Base-by-base conservation (phyloP, 805 yeast species). In the Nakazawaea populi region DNA sequence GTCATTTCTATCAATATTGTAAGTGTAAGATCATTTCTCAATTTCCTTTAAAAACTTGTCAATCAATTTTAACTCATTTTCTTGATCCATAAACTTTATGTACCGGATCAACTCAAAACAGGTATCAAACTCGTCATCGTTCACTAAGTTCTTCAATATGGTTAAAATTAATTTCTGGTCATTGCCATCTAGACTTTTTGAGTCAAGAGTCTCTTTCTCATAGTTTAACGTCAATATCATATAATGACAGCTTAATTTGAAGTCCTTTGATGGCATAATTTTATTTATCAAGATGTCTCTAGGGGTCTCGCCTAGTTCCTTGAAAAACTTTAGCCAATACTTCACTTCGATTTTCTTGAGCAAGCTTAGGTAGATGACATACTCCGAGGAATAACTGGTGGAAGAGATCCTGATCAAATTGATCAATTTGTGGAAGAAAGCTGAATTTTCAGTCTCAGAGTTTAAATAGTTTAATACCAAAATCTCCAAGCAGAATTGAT, bases 81-180 rank as follows among this genome's bases (percentile, higher is more conserved):
- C 46, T 31, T 60, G 56, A 35, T 68, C 82, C 36, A 79, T 66
- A 14, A 79, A 59, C 57, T 79, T 79, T 49, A 79, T 71, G 56
- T 77, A 79, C 46, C 84, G 66, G 48, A 81, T 69, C 51, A 79
- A 63, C 55, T 79, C 83, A 60, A 77, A 78, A 41, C 82, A 74
- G 59, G 80, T 75, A 43, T 76, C 81, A 71, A 77, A 79, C 47
- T 63, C 64, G 50, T 70, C 67, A n/a, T 68, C 66, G 6, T 60
- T 58, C 37, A 66, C 66, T 47, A 79, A 64, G 63, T 75, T 72
- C 48, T 64, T 61, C 42, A 79, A 65, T 11, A 79, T 76, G 48
- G 72, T 63, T 35, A 71, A 57, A 24, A 77, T 72, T 49, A 78
- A 64, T 9, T 58, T 57, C 32, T 70, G 63, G 58, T 79, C 84